These are phyloP conservation scores for Leptomonas pyrrhocoris DNA, from an alignment of 208 protist genomes.

Conservation along the genomic window DNA sequence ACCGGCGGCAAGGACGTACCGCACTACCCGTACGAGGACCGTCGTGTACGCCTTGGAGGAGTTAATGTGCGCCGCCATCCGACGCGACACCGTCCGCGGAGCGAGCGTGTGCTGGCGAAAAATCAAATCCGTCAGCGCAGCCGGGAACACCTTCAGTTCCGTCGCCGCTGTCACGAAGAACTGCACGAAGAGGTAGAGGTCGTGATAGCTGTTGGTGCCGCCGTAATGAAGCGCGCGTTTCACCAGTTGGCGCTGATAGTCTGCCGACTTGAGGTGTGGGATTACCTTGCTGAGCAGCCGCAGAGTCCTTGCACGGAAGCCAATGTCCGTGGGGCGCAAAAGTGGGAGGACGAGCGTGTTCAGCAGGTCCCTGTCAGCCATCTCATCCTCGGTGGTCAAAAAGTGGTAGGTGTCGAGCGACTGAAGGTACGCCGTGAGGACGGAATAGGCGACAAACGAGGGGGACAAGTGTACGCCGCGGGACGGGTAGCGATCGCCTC, in stretches of 20 bases:
- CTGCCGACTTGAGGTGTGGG: conserved; percentile 12
- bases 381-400: background rate
- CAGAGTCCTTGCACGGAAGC: background rate
- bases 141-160: conserved; percentile 22
- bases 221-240: conserved; percentile 42
- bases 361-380: conserved; percentile 11
- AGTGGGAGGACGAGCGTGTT: conserved; percentile 17
- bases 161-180: conserved; percentile 42
- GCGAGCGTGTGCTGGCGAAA: conserved; percentile 45
- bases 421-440: conserved; percentile 4
- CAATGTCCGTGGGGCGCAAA: background rate
- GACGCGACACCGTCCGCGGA: background rate
- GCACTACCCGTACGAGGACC: conserved; percentile 17
- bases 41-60: conserved; percentile 17
- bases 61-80: background rate
- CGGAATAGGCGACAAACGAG: background rate
- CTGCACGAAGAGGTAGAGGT: conserved; percentile 44
- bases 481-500: background rate
- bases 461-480: background rate
- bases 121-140: conserved; percentile 37
- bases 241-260: conserved; percentile 29
- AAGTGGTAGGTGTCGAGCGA: conserved; percentile 13
- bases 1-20: conserved; percentile 17
- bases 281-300: background rate
- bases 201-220: conserved; percentile 21